Base-by-base conservation (phyloP, 805 yeast species). In the Cyberlindnera nakhonratchasimensis region DNA sequence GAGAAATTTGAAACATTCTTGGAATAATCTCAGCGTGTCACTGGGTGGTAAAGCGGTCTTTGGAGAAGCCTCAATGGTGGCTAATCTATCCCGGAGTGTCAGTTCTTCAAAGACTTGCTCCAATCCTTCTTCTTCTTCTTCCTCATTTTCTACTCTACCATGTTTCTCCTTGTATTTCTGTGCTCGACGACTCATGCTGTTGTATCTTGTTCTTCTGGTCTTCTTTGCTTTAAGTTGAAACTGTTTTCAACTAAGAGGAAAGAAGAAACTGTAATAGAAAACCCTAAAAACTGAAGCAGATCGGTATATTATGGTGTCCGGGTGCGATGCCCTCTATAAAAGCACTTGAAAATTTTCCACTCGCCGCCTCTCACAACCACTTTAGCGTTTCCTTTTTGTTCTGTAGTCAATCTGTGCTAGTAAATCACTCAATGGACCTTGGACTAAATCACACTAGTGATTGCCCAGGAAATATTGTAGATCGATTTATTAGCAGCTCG, bases 391-490 rank as follows among this genome's bases (percentile, higher is more conserved):
- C 16, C 34, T 19, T 18, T 37, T 29, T 23, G 25, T 8, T 3
- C 24, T 7, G 29, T 13, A 38, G 54, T 34, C 79, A 72, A 73
- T 75, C 80, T 73, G 82, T 76, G 82, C 65, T 67, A 58, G 64
- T 65, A 54, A 59, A 60, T 57, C 64, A 58, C 77, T 70, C 77
- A 68, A 67, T 48, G 46, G 56, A 51, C 23, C 47, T 38, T 38
- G 39, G 51, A 36, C 46, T 60, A 55, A 51, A 55, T 45, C 37
- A 29, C 49, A 41, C 35, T 32, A 37, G 48, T 35, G 44, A 55
- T 49, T 54, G 36, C 40, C 46, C 40, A 36, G 41, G 46, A 9
- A 25, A 25, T 12, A 47, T 36, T 54, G 61, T 58, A 51, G 61
- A 47, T 41, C 48, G 43, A 45, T 48, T 42, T 53, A 44, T 33